phyloP scores from a whole-genome alignment of 306 rosid genomes.

The Dalbergia cochinchinensis region DNA sequence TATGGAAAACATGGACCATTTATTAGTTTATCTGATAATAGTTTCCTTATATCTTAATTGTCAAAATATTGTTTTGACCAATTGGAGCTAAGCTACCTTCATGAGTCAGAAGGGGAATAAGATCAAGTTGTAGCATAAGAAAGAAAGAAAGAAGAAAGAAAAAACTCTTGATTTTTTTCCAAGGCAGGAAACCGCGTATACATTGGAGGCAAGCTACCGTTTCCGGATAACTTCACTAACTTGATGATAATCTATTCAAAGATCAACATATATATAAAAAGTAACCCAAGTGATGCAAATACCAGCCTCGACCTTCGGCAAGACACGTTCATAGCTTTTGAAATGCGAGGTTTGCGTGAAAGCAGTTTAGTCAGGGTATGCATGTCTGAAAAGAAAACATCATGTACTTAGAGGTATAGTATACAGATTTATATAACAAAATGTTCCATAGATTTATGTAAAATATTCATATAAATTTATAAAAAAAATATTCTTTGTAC shows the following conservation, averaged over 20 bases:
- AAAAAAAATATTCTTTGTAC: no score
- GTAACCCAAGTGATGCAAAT: not conserved
- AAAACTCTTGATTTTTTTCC: not conserved
- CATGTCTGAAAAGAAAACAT: no score
- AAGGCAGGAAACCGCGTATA: constrained; percentile 31
- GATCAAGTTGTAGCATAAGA: not conserved
- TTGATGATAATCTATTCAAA: not conserved
- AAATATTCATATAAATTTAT: no score
- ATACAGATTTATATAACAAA: no score
- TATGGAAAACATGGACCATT: constrained; percentile 21
- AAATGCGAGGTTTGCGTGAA: not conserved
- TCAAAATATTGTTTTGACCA: constrained; percentile 54
- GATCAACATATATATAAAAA: not conserved
- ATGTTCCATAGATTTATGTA: no score
- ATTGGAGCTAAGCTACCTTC: not conserved
- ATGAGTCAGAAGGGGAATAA: not conserved
- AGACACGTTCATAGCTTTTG: not conserved
- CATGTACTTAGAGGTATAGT: no score
- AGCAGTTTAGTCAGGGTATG: not conserved
- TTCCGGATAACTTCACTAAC: not conserved
- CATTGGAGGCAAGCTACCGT: not conserved
- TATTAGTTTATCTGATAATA: constrained; percentile 52
- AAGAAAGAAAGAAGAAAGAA: not conserved
- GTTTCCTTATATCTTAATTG: constrained; percentile 49
- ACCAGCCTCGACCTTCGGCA: not conserved